phyloP scores from a whole-genome alignment of 2,329 filamentous ascomycete genomes.

The Aspergillus fijiensis region DNA sequence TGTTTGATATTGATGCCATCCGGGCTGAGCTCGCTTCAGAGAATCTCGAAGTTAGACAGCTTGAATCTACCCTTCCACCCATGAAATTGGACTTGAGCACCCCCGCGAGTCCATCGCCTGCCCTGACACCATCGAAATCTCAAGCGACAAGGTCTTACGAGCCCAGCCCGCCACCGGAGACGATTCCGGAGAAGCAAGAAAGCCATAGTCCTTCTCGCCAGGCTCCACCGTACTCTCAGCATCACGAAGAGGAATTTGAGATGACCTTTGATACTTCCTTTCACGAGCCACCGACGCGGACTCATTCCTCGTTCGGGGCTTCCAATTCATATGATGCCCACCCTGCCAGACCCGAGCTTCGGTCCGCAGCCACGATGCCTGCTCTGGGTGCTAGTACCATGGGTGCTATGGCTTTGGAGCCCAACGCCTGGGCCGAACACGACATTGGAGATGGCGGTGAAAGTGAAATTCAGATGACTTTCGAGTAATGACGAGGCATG shows the following conservation, averaged over 20 bases:
- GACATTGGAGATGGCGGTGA: slow-evolving; percentile 55
- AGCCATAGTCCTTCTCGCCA: slow-evolving; percentile 14
- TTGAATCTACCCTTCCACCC: slow-evolving; percentile 83
- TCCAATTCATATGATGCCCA: slow-evolving; percentile 13
- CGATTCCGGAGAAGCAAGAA: slow-evolving; percentile 20
- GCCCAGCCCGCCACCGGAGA: slow-evolving; percentile 30
- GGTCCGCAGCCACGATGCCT: slow-evolving; percentile 35
- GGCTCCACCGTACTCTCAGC: slow-evolving; percentile 8
- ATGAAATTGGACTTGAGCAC: slow-evolving; percentile 71
- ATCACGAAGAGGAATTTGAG: slow-evolving; percentile 48
- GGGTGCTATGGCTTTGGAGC: slow-evolving; percentile 38
- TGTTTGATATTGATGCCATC: slow-evolving; percentile 96
- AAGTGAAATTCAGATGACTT: slow-evolving; percentile 77
- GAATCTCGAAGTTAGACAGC: slow-evolving; percentile 69
- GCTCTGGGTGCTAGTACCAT: slow-evolving; percentile 24
- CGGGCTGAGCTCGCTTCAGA: slow-evolving; percentile 77
- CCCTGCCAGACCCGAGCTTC: slow-evolving; percentile 28
- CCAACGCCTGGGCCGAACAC: slow-evolving; percentile 70
- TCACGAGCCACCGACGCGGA: slow-evolving; percentile 38
- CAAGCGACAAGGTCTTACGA: slow-evolving; percentile 46
- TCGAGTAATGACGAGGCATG: slow-evolving; percentile 57
- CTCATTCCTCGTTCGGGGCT: slow-evolving; percentile 19
- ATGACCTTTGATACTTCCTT: slow-evolving; percentile 73
- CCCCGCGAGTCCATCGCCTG: slow-evolving; percentile 19
- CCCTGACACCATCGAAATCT: slow-evolving; percentile 26